Conservation (phyloP, 2,329 filamentous ascomycete species). For the Peltaster fructicola region DNA sequence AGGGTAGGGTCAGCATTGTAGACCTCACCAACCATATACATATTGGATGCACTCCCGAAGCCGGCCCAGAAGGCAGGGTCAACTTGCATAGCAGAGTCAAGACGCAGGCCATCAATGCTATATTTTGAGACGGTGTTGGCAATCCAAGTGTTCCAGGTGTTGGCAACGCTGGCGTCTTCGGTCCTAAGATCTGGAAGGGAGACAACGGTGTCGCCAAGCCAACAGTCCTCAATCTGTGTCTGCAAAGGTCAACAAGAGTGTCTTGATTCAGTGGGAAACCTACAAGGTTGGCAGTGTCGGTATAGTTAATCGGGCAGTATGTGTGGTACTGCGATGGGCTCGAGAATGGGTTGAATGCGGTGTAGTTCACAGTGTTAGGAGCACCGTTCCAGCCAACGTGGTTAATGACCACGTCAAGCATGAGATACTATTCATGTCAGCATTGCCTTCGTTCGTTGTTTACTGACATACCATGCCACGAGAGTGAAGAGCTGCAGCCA, state of each 20-base stretch:
- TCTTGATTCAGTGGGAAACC: too few species aligned
- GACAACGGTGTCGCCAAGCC: slow-evolving; percentile 29
- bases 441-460: too few species aligned
- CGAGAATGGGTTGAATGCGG: slow-evolving; percentile 20
- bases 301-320: slow-evolving; percentile 37
- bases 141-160: slow-evolving; percentile 22
- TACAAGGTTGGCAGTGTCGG: slow-evolving; percentile 17
- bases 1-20: slow-evolving; percentile 9
- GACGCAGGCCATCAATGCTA: slow-evolving; percentile 17
- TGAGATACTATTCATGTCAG: too few species aligned
- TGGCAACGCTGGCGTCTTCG: slow-evolving; percentile 19
- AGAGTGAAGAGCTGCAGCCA: slow-evolving; percentile 23
- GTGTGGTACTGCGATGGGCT: slow-evolving; percentile 25
- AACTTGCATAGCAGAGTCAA: slow-evolving; percentile 20
- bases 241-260: slow-evolving; percentile 12
- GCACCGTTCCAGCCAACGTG: slow-evolving; percentile 13
- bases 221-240: slow-evolving; percentile 21
- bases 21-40: slow-evolving; percentile 18
- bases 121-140: slow-evolving; percentile 22
- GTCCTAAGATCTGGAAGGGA: slow-evolving; percentile 28
- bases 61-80: slow-evolving; percentile 13
- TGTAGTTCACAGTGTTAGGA: slow-evolving; percentile 6
- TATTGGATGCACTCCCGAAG: slow-evolving; percentile 12
- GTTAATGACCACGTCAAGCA: slow-evolving; percentile 31
- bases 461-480: slow-evolving; percentile 28